A percentile compares a stretch with the other conserved stretches of the same genome.
Conservation (phyloP, 2,329 filamentous ascomycete species). For the Aspergillus sp. region DNA sequence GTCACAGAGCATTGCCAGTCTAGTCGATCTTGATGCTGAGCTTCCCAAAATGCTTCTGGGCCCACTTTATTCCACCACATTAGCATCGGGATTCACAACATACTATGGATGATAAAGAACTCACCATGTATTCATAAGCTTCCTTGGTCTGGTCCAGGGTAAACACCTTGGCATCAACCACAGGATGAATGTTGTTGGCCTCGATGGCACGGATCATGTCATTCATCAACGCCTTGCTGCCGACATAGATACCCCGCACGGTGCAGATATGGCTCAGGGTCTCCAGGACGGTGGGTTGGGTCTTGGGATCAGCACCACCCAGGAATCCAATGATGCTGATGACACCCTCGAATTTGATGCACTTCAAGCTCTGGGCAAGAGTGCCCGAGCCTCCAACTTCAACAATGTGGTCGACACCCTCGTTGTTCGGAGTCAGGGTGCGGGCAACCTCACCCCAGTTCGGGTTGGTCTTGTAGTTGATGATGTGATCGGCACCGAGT, state of each 20-base stretch:
- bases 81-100: constrained; percentile 12
- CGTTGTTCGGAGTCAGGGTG: constrained; percentile 47
- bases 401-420: constrained; percentile 62
- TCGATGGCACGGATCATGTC: constrained; percentile 61
- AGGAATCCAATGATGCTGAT: constrained; percentile 59
- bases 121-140: constrained; percentile 55
- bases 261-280: constrained; percentile 52
- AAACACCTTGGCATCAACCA: constrained; percentile 60
- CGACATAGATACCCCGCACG: constrained; percentile 58
- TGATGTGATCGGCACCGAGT: constrained; percentile 57
- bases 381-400: constrained; percentile 68
- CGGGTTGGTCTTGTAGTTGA: constrained; percentile 60
- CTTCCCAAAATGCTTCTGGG: constrained; percentile 58
- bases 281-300: constrained; percentile 54
- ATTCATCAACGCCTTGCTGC: constrained; percentile 55
- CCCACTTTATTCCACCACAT: constrained; percentile 36
- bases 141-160: constrained; percentile 52
- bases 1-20: background rate
- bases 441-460: constrained; percentile 62
- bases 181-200: constrained; percentile 57
- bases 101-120: constrained; percentile 5
- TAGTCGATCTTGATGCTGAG: constrained; percentile 47
- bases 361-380: constrained; percentile 55
- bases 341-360: constrained; percentile 55
- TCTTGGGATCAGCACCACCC: constrained; percentile 46